These are phyloP conservation scores for Fusarium acutatum DNA, from an alignment of 2,329 filamentous ascomycete genomes.

Conservation along the genomic window DNA sequence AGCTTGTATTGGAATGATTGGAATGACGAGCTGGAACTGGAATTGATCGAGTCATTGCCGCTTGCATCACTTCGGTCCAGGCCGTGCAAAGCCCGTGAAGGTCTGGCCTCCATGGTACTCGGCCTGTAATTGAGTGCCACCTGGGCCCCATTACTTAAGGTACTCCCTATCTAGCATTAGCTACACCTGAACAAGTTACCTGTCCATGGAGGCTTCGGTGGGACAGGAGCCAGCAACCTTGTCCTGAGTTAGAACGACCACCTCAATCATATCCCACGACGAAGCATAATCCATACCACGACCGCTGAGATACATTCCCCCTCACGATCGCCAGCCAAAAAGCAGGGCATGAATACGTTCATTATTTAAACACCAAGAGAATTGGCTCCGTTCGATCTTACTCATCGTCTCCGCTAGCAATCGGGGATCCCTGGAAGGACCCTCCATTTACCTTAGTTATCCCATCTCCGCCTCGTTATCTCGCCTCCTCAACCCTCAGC, in stretches of 20 bases:
- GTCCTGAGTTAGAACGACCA: slow-evolving; percentile 21
- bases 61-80: slow-evolving; percentile 27
- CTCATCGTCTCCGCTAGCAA: slow-evolving; percentile 26
- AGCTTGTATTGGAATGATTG: slow-evolving; percentile 19
- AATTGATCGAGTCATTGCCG: slow-evolving; percentile 25
- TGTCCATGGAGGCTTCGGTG: slow-evolving; percentile 9
- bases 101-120: not conserved
- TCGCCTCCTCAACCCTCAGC: slow-evolving; percentile 26
- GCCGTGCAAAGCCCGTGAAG: not conserved
- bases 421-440: slow-evolving; percentile 15
- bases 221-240: slow-evolving; percentile 25
- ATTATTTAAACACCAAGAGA: not conserved
- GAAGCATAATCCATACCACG: slow-evolving; percentile 8
- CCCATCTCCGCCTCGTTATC: slow-evolving; percentile 27
- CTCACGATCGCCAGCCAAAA: not conserved
- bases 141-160: not conserved
- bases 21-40: not conserved
- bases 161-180: slow-evolving; percentile 8
- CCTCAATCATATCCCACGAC: slow-evolving; percentile 26
- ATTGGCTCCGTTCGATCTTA: slow-evolving; percentile 23
- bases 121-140: not conserved
- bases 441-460: slow-evolving; percentile 7
- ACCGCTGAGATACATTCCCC: not conserved
- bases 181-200: not conserved
- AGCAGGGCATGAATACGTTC: not conserved